Conservation (phyloP, 345 rosid genomes). For the Melaleuca quinquenervia region DNA sequence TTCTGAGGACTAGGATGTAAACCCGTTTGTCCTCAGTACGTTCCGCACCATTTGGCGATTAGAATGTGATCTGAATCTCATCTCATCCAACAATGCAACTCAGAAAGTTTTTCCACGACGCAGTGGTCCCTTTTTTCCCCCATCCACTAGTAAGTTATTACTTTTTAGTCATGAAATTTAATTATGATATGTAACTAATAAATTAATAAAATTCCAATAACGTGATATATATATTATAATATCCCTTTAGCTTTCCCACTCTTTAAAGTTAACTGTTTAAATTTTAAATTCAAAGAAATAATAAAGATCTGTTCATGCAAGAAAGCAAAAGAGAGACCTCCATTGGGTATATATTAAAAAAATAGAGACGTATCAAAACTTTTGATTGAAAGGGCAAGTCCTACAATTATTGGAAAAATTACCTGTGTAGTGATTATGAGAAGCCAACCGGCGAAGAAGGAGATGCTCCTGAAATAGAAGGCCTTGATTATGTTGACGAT, state of each 20-base stretch:
- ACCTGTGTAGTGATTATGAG: slow-evolving; percentile 9
- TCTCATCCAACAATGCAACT: neutral
- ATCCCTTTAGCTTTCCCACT: neutral
- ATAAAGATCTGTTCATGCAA: neutral
- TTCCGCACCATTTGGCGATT: neutral
- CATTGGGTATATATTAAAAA: too few species aligned
- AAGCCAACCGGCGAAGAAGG: slow-evolving; percentile 5
- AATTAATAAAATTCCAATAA: neutral
- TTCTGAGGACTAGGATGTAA: neutral
- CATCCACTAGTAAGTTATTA: neutral
- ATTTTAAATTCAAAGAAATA: too few species aligned
- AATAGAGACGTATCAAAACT: neutral
- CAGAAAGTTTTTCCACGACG: neutral
- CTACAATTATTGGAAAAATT: neutral
- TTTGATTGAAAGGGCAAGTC: neutral
- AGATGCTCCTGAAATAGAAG: slow-evolving; percentile 6
- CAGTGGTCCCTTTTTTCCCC: too few species aligned
- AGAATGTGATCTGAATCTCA: neutral
- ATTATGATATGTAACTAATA: neutral
- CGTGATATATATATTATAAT: neutral
- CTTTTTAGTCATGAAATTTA: neutral
- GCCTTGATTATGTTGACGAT: slow-evolving; percentile 11
- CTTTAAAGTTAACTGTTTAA: neutral
- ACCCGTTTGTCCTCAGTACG: neutral
- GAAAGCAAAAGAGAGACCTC: neutral